phyloP scores from a whole-genome alignment of 306 rosid species.

The Gastrolobium bilobum region DNA sequence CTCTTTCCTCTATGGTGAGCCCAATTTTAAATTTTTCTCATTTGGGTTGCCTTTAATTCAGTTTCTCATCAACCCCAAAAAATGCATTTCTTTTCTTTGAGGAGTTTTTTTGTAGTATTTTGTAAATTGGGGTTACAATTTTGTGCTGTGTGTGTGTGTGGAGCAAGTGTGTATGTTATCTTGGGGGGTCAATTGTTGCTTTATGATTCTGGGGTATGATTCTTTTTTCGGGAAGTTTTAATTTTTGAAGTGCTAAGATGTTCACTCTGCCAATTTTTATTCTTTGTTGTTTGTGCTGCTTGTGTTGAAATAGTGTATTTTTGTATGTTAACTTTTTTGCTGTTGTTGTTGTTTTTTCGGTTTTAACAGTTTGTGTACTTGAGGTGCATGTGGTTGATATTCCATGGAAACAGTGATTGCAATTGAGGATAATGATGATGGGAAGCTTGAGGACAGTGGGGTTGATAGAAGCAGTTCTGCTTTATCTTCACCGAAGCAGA shows the following conservation, averaged over 20 bases:
- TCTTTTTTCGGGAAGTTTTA: not conserved
- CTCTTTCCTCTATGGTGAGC: conserved; percentile 78
- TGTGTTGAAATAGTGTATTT: conserved; percentile 31
- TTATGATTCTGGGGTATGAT: conserved; percentile 26
- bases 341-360: conserved; percentile 45
- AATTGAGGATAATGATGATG: conserved; percentile 81
- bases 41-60: not conserved
- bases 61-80: conserved; percentile 40
- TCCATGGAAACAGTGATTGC: conserved; percentile 89
- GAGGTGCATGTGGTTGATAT: conserved; percentile 95
- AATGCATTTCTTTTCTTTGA: conserved; percentile 40
- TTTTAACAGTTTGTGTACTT: conserved; percentile 73
- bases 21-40: conserved; percentile 32
- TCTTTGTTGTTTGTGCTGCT: conserved; percentile 40
- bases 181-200: conserved; percentile 32
- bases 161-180: not conserved
- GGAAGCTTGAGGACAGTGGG: conserved; percentile 69
- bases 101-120: conserved; percentile 7
- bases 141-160: not conserved
- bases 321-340: conserved; percentile 42
- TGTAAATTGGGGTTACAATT: conserved; percentile 20
- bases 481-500: conserved; percentile 70
- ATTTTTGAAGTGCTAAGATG: not conserved
- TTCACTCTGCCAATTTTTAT: not conserved
- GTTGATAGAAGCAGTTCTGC: conserved; percentile 67